Evolutionary conservation across 768 basidiomycete genomes (phyloP), one percentile per base, ranked within the genome.

Genomic region (Galerina sulciceps): DNA sequence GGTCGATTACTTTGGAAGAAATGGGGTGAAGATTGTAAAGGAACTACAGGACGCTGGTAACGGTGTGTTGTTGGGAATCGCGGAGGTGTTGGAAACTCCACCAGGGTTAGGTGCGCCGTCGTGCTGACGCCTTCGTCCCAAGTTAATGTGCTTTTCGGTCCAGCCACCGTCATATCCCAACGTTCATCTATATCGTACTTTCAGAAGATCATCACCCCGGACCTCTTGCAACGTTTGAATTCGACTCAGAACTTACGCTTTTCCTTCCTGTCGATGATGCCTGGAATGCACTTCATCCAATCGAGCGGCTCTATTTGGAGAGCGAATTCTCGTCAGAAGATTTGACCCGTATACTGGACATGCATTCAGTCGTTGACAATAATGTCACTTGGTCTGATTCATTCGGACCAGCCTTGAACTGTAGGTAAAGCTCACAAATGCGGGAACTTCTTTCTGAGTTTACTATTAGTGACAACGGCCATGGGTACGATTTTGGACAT

Each of bases 231-330:
- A 17, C 73, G 84, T 36, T 79, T 97, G 41, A 88, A 89, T 55
- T 79, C 77, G 43, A 86, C 89, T 75, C 91, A 4, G 85, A 88
- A 67, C 74, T 96, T 44, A 97, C 97, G 0, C 64, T 99, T 26
- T 99, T 99, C 71, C 83, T 96, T 6, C 96, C 97, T 1, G 80
- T 90, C 22, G 84, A 97, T 70, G 74, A 83, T 36, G 97, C 96
- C 11, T 99, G 94, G 88, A 74, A 87, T n/a, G 74, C 73, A 10
- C 77, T 99, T 36, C 83, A 92, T 60, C 80, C 79, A 9, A 83
- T 93, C 50, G 95, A 99, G 70, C 85, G 88, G 44, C 71, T 91
- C 3, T 99, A 97, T 71, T 80, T 99, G 11, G 92, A 96, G 74
- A 94, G 92, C 65, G 85, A 87, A 59, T 96, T 90, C 65, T 93